Conservation (phyloP, 768 basidiomycete species). For the Amanita pallidorosea region DNA sequence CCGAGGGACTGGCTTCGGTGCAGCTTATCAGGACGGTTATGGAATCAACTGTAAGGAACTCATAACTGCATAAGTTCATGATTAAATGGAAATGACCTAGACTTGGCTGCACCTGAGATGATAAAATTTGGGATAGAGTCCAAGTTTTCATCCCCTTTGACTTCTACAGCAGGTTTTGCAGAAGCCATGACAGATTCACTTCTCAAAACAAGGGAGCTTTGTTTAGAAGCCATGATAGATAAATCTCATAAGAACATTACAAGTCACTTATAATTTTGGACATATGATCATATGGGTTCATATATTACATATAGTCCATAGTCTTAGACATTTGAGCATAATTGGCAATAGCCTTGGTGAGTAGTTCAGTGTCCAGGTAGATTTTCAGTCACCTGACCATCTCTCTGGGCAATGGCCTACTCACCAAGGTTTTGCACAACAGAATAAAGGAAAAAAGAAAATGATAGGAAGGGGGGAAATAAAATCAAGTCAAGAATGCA, state of each 20-base stretch:
- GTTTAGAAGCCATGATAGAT: slow-evolving; percentile 18
- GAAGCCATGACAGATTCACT: slow-evolving; percentile 49
- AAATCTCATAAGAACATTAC: slow-evolving; percentile 10
- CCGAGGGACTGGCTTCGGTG: slow-evolving; percentile 86
- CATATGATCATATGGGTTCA: background rate
- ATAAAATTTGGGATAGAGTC: slow-evolving; percentile 94
- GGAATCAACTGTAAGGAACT: slow-evolving; percentile 85
- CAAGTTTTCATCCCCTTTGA: slow-evolving; percentile 58
- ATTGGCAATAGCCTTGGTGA: background rate
- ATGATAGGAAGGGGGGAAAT: background rate
- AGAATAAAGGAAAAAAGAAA: slow-evolving; percentile 1
- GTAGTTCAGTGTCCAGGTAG: slow-evolving; percentile 1
- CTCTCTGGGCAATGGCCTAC: background rate
- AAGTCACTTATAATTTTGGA: slow-evolving; percentile 20
- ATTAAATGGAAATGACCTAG: slow-evolving; percentile 24
- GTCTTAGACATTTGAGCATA: background rate
- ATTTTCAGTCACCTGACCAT: background rate
- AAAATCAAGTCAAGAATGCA: slow-evolving; percentile 12
- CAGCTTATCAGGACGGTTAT: slow-evolving; percentile 77
- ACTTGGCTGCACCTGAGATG: slow-evolving; percentile 65
- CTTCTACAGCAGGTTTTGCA: slow-evolving; percentile 66
- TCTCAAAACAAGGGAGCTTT: slow-evolving; percentile 56
- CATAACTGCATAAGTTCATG: background rate
- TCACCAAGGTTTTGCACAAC: background rate
- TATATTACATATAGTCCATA: background rate